phyloP scores from a whole-genome alignment of 2,329 filamentous ascomycete genomes.

The Sclerotiophoma versabilis region DNA sequence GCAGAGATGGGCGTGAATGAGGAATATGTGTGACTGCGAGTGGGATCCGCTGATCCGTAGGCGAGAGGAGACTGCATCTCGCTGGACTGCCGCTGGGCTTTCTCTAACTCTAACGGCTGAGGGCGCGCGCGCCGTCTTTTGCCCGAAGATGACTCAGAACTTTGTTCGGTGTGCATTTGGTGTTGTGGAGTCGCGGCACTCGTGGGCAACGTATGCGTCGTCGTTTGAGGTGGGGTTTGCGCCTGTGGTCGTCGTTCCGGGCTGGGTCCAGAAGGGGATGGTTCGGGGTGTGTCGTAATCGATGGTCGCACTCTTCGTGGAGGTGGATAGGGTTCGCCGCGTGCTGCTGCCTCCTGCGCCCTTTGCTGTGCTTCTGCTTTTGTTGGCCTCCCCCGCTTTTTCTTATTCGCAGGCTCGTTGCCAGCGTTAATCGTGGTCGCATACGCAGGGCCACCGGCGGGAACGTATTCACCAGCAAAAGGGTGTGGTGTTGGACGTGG shows the following conservation, averaged over 20 bases:
- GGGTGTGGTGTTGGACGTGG: constrained; percentile 53
- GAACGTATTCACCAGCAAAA: constrained; percentile 42
- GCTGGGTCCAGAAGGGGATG: constrained; percentile 24
- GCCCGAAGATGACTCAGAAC: constrained; percentile 45
- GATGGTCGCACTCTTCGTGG: constrained; percentile 45
- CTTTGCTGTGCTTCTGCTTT: constrained; percentile 57
- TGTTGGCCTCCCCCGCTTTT: constrained; percentile 57
- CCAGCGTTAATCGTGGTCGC: constrained; percentile 34
- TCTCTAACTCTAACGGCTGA: constrained; percentile 43
- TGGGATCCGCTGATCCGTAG: constrained; percentile 39
- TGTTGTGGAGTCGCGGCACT: constrained; percentile 39
- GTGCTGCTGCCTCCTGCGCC: constrained; percentile 50
- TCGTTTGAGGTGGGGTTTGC: constrained; percentile 38
- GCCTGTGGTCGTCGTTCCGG: constrained; percentile 35
- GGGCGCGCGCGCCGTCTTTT: constrained; percentile 45
- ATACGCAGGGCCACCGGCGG: constrained; percentile 39
- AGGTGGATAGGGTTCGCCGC: constrained; percentile 50
- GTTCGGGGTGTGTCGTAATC: constrained; percentile 36
- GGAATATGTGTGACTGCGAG: constrained; percentile 40
- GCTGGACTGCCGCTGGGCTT: constrained; percentile 31
- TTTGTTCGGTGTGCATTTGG: constrained; percentile 36
- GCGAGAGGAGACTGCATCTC: constrained; percentile 43
- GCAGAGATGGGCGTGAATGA: constrained; percentile 48
- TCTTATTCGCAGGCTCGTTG: constrained; percentile 51
- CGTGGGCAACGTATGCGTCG: constrained; percentile 21